Conservation (phyloP, 805 yeast genomes). For the Metschnikowia lochheadii region DNA sequence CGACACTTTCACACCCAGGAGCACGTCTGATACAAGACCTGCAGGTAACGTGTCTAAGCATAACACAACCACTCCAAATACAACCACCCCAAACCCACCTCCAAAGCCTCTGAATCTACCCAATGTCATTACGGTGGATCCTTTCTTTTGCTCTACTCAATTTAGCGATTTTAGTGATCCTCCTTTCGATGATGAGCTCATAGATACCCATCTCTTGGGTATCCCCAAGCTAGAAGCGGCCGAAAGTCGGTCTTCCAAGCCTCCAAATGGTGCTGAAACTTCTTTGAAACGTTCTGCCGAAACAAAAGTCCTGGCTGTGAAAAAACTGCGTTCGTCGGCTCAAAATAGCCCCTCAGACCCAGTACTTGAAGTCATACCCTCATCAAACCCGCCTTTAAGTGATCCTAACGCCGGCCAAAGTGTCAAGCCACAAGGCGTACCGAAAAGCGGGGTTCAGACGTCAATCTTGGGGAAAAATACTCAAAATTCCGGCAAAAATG, state of each 20-base stretch:
- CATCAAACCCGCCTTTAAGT: too few species aligned
- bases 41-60: background rate
- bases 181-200: slow-evolving; percentile 9
- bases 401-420: too few species aligned
- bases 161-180: slow-evolving; percentile 1
- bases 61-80: background rate
- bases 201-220: slow-evolving; percentile 9
- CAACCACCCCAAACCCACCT: background rate
- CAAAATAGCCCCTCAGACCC: background rate
- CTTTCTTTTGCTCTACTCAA: background rate
- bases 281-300: background rate
- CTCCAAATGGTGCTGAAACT: background rate
- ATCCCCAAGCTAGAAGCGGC: background rate
- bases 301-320: background rate
- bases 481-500: too few species aligned
- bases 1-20: background rate
- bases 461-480: too few species aligned
- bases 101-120: background rate
- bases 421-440: too few species aligned
- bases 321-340: background rate
- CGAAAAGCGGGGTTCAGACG: too few species aligned
- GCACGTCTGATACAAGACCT: background rate
- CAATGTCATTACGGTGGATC: background rate
- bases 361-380: too few species aligned
- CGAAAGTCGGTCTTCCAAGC: background rate